Base-by-base conservation (phyloP, 225 moss, liverwort and hornwort genomes). In the Takakia lepidozioides region DNA sequence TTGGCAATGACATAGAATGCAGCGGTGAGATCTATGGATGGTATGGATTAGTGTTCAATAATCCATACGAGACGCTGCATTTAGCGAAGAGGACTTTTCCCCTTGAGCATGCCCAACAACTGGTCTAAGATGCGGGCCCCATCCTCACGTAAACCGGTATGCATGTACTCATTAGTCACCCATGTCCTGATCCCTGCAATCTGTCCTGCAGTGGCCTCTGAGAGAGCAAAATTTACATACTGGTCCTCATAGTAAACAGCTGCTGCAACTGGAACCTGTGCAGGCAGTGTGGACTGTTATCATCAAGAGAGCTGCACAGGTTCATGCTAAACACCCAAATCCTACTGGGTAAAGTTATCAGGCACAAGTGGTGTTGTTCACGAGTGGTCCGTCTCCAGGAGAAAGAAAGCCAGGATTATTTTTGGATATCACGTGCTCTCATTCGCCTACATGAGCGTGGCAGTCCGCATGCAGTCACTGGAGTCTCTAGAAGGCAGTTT, bases 101-200 rank as follows among this genome's bases (percentile, higher is more conserved):
- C 92, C 59, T 85, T 88, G 42, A 93, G 60, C 67, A 93, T 74
- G 52, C 85, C 88, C 28, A 93, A 80, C 62, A 88, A 61, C 13
- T 85, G 83, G 58, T 93, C 88, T 59, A 93, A 51, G 46, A 88
- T 73, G 8, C 75, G 85, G 25, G 88, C 79, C 36, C 92, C 92
- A 42, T 86, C 92, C 49, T 93, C 85, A 10, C 83, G 78, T 54
- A 93, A 68, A 22, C 85, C 88, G 11, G 85, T 80, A 48, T 93
- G 92, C 56, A 83, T 88, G 60, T 78, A 88, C 69, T 93, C 88
- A 46, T 86, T 93, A 41, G 88, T 88, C 52, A 88, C 73, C 85
- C 88, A 93, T 28, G 71, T 48, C 48, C 85, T 72, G 46, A 93
- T 88, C 49, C 85, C 92, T 51, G 65, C 61, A 56, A 93, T 88